Evolutionary conservation across 805 yeast genomes (phyloP).

Genomic region (Metschnikowia chrysomelidarum): DNA sequence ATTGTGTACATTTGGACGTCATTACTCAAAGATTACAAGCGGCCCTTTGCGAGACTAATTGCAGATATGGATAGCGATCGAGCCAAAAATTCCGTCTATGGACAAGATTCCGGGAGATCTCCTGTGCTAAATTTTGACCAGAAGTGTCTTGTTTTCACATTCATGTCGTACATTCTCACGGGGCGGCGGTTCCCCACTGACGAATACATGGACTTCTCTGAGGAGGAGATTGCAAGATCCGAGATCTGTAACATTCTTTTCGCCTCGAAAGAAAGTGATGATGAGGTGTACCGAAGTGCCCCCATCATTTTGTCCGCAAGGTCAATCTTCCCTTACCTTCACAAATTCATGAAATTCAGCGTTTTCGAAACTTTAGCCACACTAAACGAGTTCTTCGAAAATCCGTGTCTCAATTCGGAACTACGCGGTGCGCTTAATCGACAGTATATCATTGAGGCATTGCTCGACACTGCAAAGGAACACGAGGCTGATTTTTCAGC

Average conservation of each 20-base stretch:
- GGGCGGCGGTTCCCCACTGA: constrained; percentile 84
- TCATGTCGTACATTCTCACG: constrained; percentile 65
- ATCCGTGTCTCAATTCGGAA: constrained; percentile 66
- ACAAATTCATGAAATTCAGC: constrained; percentile 51
- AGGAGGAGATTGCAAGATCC: constrained; percentile 10
- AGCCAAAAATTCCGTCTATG: no score
- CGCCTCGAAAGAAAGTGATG: constrained; percentile 35
- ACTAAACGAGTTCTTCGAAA: constrained; percentile 83
- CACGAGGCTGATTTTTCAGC: constrained; percentile 23
- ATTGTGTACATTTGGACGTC: constrained; percentile 69
- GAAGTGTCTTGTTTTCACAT: constrained; percentile 43
- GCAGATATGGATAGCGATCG: constrained; percentile 14
- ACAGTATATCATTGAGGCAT: constrained; percentile 73
- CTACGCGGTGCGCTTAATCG: constrained; percentile 51
- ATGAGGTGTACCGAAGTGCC: neutral
- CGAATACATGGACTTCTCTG: constrained; percentile 34
- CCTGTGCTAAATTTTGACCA: constrained; percentile 2
- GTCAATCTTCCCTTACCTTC: constrained; percentile 63
- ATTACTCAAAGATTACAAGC: constrained; percentile 63
- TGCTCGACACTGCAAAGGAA: constrained; percentile 55
- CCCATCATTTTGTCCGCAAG: neutral
- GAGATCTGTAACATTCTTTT: constrained; percentile 17
- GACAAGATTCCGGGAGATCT: no score
- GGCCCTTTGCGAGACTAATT: constrained; percentile 65
- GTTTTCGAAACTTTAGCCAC: constrained; percentile 61